Base-by-base conservation (phyloP, 1,284 basidiomycete genomes). In the Mycosarcoma mackinlayi region DNA sequence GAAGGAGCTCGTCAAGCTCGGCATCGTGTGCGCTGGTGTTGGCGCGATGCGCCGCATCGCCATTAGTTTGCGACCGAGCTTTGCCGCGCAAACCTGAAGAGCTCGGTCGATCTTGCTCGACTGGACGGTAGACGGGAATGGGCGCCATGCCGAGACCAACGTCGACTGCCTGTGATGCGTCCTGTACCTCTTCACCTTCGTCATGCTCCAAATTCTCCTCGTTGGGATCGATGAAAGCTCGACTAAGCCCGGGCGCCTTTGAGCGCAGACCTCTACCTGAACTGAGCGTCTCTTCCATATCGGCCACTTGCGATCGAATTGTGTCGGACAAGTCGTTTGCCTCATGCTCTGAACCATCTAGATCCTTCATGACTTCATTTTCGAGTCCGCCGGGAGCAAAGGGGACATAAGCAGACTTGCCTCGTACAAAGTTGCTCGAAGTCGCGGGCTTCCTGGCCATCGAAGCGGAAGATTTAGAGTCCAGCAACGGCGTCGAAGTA, bases 341-440 rank as follows among this genome's bases (percentile, higher is more conserved):
- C 21, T 54, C 51, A 18, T 53, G 34, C 35, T 50, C 68, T 8
- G 30, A 38, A 7, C 50, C 56, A 18, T 54, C 51, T 27, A 41
- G 40, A 18, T 60, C 57, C 44, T 61, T 63, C 58, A 72, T 63
- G 28, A 74, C 68, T 37, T 77, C 72, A 21, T 60, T 59, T 33
- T 74, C 68, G n/a, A 73, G 39, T 37, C 68, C 71, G 10, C 72
- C 66, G 2, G 72, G 72, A 10, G 67, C 72, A 30, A 74, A 74
- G 0, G 94, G 94, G 3, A 95, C 88, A 83, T 94, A 89, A 23
- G 91, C 91, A 28, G 92, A 91, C 83, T 94, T 96, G 45, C 94
- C 94, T 60, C 94, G 86, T 8, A 97, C 93, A 83, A 98, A 98
- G 67, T 89, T 90, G 68, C 88, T 87, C 42, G 85, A 86, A 6